Evolutionary conservation across 176 grass and related monocot genomes (phyloP).

Genomic region (Olyra latifolia): DNA sequence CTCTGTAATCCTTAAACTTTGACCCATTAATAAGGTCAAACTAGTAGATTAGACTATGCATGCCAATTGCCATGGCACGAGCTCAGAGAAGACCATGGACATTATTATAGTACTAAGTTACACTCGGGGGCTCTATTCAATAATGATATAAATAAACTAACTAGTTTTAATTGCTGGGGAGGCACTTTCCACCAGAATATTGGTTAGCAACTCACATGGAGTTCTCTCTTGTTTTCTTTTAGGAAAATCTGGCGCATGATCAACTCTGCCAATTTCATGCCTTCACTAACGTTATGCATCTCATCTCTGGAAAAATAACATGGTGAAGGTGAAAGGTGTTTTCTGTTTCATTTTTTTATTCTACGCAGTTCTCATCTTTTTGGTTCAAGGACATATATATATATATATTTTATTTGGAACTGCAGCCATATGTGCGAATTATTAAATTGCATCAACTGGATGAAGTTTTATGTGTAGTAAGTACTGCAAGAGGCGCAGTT

Average conservation of each 20-base stretch:
- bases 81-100: too few relatives aligned
- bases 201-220: not conserved
- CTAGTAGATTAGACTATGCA: too few relatives aligned
- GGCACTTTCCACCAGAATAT: too few relatives aligned
- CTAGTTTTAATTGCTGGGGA: not conserved
- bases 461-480: not conserved
- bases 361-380: not conserved
- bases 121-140: not conserved
- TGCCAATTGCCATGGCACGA: too few relatives aligned
- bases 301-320: not conserved
- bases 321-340: not conserved
- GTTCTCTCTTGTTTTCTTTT: not conserved
- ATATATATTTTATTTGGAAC: not conserved
- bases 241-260: not conserved
- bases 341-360: not conserved
- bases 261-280: constrained; percentile 6
- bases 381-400: not conserved
- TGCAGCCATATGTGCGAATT: not conserved
- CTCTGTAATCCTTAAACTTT: not conserved
- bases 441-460: constrained; percentile 10
- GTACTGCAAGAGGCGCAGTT: not conserved
- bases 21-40: not conserved
- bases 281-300: not conserved
- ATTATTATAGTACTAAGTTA: too few relatives aligned
- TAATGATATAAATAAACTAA: not conserved